A percentile compares a stretch with the other conserved stretches of the same genome.
phyloP scores from a whole-genome alignment of 345 rosid species.

The Eucalyptus sideroxylon region DNA sequence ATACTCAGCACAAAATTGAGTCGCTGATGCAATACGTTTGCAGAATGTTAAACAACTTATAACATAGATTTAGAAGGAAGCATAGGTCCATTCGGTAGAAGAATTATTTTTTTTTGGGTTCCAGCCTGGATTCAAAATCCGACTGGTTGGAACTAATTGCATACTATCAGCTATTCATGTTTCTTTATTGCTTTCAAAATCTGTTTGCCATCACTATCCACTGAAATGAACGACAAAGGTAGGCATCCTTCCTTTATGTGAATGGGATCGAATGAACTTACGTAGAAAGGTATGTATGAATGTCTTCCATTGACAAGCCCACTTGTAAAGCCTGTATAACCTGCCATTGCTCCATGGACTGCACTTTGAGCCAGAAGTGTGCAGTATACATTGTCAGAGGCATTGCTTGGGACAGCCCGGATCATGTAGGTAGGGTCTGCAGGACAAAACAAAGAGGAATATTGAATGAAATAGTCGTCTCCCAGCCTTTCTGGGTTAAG shows the following conservation, averaged over 20 bases:
- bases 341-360: conserved; percentile 77
- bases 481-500: background rate
- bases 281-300: conserved; percentile 55
- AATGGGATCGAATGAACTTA: conserved; percentile 8
- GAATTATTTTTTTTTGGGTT: background rate
- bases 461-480: background rate
- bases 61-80: background rate
- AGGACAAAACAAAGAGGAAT: background rate
- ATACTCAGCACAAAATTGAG: background rate
- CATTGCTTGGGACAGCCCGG: conserved; percentile 60
- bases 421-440: conserved; percentile 76
- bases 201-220: background rate
- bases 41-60: background rate
- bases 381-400: conserved; percentile 66
- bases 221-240: background rate
- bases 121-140: background rate
- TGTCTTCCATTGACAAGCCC: conserved; percentile 66
- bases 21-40: background rate
- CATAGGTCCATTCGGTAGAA: background rate
- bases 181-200: background rate
- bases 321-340: conserved; percentile 51
- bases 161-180: background rate
- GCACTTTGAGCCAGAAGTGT: conserved; percentile 67
- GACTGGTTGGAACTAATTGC: background rate
- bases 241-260: background rate